These are phyloP conservation scores for Trichocladium antarcticum DNA, from an alignment of 495 filamentous ascomycete genomes.

Conservation along the genomic window DNA sequence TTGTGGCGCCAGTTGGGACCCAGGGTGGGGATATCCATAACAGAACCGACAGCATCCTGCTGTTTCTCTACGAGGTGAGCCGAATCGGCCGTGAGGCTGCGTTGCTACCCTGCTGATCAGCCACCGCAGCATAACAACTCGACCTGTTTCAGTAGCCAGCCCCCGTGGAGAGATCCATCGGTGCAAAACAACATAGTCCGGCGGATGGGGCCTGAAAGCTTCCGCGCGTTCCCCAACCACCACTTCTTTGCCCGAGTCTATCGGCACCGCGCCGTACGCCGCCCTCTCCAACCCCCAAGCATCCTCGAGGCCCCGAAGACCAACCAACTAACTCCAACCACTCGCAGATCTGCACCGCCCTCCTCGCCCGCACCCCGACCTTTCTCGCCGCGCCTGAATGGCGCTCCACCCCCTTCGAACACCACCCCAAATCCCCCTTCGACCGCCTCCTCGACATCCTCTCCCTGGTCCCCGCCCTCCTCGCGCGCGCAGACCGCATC, in stretches of 20 bases:
- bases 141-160: constrained; percentile 18
- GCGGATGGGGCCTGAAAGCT: constrained; percentile 29
- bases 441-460: constrained; percentile 36
- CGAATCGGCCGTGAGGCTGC: no score
- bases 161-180: constrained; percentile 23
- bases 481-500: constrained; percentile 28
- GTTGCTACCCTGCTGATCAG: not conserved
- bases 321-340: not conserved
- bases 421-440: constrained; percentile 33
- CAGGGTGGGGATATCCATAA: not conserved
- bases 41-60: constrained; percentile 24
- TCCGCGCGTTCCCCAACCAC: constrained; percentile 35
- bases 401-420: constrained; percentile 34
- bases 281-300: not conserved
- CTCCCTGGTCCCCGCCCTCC: constrained; percentile 29
- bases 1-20: constrained; percentile 16
- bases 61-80: constrained; percentile 39
- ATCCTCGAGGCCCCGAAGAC: not conserved
- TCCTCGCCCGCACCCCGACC: constrained; percentile 34
- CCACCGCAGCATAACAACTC: constrained; percentile 25
- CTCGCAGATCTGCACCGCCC: constrained; percentile 31
- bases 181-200: constrained; percentile 24
- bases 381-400: constrained; percentile 36
- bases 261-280: constrained; percentile 33
- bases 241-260: constrained; percentile 42